Percentiles rank a stretch among this genome's conserved stretches.
Evolutionary conservation across 495 filamentous ascomycete species (phyloP).

Genomic region (Trichocladium antarcticum): DNA sequence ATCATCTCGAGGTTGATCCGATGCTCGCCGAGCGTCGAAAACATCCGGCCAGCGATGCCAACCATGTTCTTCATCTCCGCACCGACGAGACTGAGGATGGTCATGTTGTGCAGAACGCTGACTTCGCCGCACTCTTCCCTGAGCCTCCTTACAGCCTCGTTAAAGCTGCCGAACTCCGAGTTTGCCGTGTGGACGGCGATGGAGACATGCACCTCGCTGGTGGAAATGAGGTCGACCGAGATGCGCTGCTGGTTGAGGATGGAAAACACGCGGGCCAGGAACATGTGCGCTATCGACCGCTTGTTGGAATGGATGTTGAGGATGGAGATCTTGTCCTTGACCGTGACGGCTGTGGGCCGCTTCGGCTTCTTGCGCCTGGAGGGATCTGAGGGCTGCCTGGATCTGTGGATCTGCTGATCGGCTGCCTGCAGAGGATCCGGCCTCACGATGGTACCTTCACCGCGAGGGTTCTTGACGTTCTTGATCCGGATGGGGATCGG

Average conservation of each 20-base stretch:
- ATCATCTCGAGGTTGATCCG: slow-evolving; percentile 97
- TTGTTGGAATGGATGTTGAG: slow-evolving; percentile 95
- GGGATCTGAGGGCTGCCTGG: slow-evolving; percentile 33
- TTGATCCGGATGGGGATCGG: slow-evolving; percentile 93
- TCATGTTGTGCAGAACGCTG: slow-evolving; percentile 75
- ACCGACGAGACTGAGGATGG: slow-evolving; percentile 84
- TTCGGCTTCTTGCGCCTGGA: slow-evolving; percentile 32
- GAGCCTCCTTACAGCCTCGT: slow-evolving; percentile 58
- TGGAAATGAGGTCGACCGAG: slow-evolving; percentile 86
- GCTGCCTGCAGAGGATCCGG: slow-evolving; percentile 39
- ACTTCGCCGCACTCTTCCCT: slow-evolving; percentile 62
- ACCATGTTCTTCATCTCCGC: slow-evolving; percentile 92
- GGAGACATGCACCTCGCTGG: slow-evolving; percentile 87
- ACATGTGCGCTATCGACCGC: slow-evolving; percentile 63
- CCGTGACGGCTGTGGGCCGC: slow-evolving; percentile 80
- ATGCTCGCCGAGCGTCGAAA: slow-evolving; percentile 75
- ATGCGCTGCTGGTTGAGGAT: slow-evolving; percentile 70
- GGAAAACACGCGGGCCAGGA: slow-evolving; percentile 81
- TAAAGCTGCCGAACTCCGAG: slow-evolving; percentile 52
- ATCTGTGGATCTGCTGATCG: slow-evolving; percentile 35
- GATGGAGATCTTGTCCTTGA: slow-evolving; percentile 85
- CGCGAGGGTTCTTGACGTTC: slow-evolving; percentile 90
- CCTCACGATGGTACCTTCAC: slow-evolving; percentile 78
- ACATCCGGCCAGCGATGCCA: slow-evolving; percentile 82
- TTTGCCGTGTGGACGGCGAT: slow-evolving; percentile 80